Percentiles rank a stretch among this genome's conserved stretches.
phyloP scores from a whole-genome alignment of 176 grass and related monocot species.

The Rhynchospora breviuscula region DNA sequence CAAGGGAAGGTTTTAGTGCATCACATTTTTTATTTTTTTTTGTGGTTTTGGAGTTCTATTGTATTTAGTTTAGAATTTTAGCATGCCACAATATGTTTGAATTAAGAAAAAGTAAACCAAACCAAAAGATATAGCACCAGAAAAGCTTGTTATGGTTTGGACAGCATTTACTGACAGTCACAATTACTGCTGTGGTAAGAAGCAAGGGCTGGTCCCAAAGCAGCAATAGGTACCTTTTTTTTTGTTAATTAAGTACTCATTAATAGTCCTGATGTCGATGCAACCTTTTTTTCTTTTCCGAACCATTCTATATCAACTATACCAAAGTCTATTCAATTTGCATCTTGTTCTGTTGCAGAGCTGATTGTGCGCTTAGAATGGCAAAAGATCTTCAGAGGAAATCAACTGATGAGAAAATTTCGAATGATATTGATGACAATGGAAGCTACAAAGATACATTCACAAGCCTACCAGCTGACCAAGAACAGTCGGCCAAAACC shows the following conservation, averaged over 20 bases:
- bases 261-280: not conserved
- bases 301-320: constrained; percentile 7
- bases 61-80: constrained; percentile 3
- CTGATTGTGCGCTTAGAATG: constrained; percentile 90
- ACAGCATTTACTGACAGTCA: not conserved
- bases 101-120: not conserved
- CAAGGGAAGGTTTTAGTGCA: not conserved
- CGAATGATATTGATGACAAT: constrained; percentile 56
- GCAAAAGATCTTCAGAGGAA: constrained; percentile 69
- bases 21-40: not conserved
- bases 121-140: constrained; percentile 1
- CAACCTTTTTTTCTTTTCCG: not conserved
- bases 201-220: not conserved
- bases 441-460: constrained; percentile 69
- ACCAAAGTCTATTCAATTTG: constrained; percentile 18
- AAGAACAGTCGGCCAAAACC: constrained; percentile 69
- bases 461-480: constrained; percentile 65
- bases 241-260: not conserved
- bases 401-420: constrained; percentile 58
- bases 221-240: not conserved
- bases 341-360: constrained; percentile 48
- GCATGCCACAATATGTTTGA: not conserved
- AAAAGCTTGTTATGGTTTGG: not conserved
- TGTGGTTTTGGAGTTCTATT: not conserved
- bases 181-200: not conserved